Evolutionary conservation across 176 grass and related monocot species (phyloP).

Genomic region (Puya raimondii): DNA sequence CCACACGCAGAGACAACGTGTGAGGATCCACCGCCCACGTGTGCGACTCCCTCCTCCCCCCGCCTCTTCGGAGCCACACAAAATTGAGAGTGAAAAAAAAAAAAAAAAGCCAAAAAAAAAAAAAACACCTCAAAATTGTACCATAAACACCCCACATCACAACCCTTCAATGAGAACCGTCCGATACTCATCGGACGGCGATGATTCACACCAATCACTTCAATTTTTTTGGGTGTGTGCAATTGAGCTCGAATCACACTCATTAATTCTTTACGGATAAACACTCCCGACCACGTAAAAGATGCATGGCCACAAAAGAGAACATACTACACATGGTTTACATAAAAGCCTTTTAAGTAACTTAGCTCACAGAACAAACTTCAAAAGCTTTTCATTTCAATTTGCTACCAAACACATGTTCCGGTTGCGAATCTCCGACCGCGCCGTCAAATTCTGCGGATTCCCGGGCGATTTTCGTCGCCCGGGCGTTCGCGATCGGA

Average conservation of each 20-base stretch:
- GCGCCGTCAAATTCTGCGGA: conserved; percentile 18
- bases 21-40: conserved; percentile 33
- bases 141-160: neutral
- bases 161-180: neutral
- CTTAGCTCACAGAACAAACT: neutral
- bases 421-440: conserved; percentile 38
- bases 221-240: neutral
- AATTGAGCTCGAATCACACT: neutral
- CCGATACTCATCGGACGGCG: neutral
- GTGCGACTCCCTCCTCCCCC: conserved; percentile 15
- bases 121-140: neutral
- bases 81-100: neutral
- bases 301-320: conserved; percentile 24
- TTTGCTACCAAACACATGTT: conserved; percentile 21
- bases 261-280: conserved; percentile 2
- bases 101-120: neutral
- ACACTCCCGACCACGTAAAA: conserved; percentile 48
- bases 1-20: conserved; percentile 22
- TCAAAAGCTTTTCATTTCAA: neutral
- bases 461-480: neutral
- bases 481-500: neutral
- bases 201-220: neutral
- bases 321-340: neutral
- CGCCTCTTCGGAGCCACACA: conserved; percentile 43
- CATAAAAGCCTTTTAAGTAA: too few species aligned